Conservation (phyloP, 2,329 filamentous ascomycete genomes). For the Podosphaera fusca region DNA sequence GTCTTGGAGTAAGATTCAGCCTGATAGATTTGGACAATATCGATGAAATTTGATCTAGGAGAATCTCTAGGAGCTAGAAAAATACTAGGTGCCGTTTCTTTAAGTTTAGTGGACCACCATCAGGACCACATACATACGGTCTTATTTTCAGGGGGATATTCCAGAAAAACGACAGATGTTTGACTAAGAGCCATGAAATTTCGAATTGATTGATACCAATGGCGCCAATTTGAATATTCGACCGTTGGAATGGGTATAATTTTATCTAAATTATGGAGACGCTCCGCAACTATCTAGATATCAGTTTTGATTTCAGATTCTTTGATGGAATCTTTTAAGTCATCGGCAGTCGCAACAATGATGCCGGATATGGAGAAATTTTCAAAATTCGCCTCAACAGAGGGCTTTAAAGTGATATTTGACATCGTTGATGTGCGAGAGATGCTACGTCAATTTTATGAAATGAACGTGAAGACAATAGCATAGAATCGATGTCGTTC, state of each 20-base stretch:
- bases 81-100: background rate
- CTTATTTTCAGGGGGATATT: background rate
- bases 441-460: too few relatives aligned
- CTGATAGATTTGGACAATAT: background rate
- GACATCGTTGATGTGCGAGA: too few relatives aligned
- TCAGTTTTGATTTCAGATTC: too few relatives aligned
- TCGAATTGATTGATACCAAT: background rate
- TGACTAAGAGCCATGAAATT: background rate
- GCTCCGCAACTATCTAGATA: too few relatives aligned
- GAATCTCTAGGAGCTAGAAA: background rate
- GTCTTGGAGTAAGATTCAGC: background rate
- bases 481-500: too few relatives aligned
- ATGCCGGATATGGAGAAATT: too few relatives aligned
- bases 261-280: too few relatives aligned
- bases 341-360: too few relatives aligned
- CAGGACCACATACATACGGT: background rate
- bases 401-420: too few relatives aligned
- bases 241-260: background rate
- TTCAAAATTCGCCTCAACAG: too few relatives aligned
- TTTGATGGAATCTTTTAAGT: too few relatives aligned
- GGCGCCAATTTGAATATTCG: background rate
- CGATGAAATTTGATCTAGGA: background rate
- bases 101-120: background rate
- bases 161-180: background rate
- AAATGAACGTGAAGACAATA: too few relatives aligned